These are phyloP conservation scores for Lentinula edodes DNA, from an alignment of 768 basidiomycete species.

Conservation along the genomic window DNA sequence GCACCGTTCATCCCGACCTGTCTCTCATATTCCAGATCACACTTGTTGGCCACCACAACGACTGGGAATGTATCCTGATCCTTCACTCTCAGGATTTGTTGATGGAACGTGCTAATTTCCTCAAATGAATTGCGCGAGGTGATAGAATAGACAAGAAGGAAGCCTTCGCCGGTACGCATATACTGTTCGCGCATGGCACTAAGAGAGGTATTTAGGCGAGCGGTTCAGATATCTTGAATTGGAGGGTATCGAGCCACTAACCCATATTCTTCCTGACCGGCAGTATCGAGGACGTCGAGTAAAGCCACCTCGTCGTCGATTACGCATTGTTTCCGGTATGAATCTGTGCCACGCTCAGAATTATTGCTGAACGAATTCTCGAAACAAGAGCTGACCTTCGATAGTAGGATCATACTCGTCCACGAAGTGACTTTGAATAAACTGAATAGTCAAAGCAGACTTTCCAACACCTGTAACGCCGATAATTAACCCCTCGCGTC, in stretches of 20 bases:
- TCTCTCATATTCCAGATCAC: slow-evolving; percentile 91
- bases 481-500: background rate
- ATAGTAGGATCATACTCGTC: slow-evolving; percentile 95
- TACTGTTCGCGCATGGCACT: slow-evolving; percentile 99
- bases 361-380: background rate
- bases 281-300: slow-evolving; percentile 94
- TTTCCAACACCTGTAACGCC: slow-evolving; percentile 40
- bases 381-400: slow-evolving; percentile 50
- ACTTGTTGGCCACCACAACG: slow-evolving; percentile 97
- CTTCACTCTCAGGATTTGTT: slow-evolving; percentile 94
- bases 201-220: slow-evolving; percentile 1
- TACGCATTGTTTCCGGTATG: slow-evolving; percentile 94
- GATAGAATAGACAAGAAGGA: slow-evolving; percentile 96
- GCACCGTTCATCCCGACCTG: slow-evolving; percentile 94
- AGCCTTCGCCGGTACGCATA: slow-evolving; percentile 98
- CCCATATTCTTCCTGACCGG: slow-evolving; percentile 98
- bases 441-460: slow-evolving; percentile 95
- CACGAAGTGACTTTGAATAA: slow-evolving; percentile 93
- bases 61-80: slow-evolving; percentile 95
- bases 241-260: no score
- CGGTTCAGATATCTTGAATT: background rate
- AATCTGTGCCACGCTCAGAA: slow-evolving; percentile 48
- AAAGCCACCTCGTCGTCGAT: slow-evolving; percentile 99
- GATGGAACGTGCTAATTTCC: slow-evolving; percentile 93
- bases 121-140: slow-evolving; percentile 98